These are phyloP conservation scores for Zizania latifolia DNA, from an alignment of 176 grass and related monocot species.

Conservation along the genomic window DNA sequence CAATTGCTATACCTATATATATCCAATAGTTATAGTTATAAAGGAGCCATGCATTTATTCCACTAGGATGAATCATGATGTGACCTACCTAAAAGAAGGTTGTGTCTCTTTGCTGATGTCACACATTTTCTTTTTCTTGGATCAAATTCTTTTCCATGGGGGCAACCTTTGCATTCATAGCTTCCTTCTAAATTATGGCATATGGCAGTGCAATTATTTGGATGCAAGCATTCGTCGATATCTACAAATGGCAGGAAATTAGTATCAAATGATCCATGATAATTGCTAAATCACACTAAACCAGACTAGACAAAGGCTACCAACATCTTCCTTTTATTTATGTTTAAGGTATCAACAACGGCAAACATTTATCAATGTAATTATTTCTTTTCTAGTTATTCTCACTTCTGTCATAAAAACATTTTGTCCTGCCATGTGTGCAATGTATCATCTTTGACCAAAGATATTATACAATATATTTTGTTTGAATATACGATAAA, in stretches of 20 bases:
- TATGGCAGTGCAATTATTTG: background rate
- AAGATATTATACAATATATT: no score
- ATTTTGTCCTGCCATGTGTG: no score
- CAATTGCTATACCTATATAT: background rate
- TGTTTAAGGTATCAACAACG: no score
- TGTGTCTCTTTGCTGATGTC: background rate
- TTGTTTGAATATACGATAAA: no score
- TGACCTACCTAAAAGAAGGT: background rate
- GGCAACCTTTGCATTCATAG: background rate
- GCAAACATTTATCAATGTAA: no score
- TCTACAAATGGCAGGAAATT: background rate
- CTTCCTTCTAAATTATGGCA: background rate
- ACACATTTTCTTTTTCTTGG: background rate
- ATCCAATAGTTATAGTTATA: background rate
- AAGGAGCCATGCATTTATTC: background rate
- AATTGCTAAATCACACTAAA: no score
- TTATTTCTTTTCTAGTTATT: no score
- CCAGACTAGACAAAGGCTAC: no score
- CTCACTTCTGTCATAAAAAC: no score
- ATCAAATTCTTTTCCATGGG: background rate
- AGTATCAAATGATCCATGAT: no score
- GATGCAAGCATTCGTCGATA: background rate
- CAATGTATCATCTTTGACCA: no score
- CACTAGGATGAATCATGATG: background rate
- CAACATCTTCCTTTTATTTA: no score